Base-by-base conservation (phyloP, 2,329 filamentous ascomycete genomes). In the Cytospora chrysosperma region DNA sequence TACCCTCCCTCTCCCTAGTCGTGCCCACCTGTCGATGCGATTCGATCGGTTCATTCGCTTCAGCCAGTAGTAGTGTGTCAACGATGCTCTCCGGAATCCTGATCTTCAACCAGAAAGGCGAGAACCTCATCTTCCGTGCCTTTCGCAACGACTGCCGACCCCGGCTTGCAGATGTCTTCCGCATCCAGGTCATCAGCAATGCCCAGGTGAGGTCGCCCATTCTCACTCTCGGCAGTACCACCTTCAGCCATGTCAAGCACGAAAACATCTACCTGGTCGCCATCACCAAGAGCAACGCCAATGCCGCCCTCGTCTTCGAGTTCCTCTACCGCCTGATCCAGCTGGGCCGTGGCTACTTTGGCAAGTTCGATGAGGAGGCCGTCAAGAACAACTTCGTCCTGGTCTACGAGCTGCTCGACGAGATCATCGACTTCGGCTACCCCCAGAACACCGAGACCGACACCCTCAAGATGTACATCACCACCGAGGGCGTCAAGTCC, bases 311-410 rank as follows among this genome's bases (percentile, higher is more conserved):
- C 62, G 92, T 99, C 27, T 99, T 99, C 74, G 95, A 99, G 80
- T 99, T 99, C 75, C 82, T 99, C 67, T 98, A 98, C 81, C 88
- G 93, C 70, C 81, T 99, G 72, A 91, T 97, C 69, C 86, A 89
- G 73, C 82, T 99, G 68, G 95, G 95, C 50, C 93, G 91, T 79
- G 92, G 93, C 63, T 99, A 99, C 79, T 99, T 99, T 83, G 94
- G 91, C 75, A 98, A 98, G 78, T 97, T 99, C 74, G 95, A 99
- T 74, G 95, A 99, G 82, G 95, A 99, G 80, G 93, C 95, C 63
- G 94, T 99, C 71, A 99, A 99, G 88, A 98, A 97, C 80, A 99
- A 99, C 81, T 99, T 99, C 80, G 95, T 99, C 68, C 83, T 99
- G 69, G 93, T 99, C 47, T 99, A 99, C 78, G 95, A 99, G 83